Base-by-base conservation (phyloP, 371 early-diverging fungal species). In the Mucor velutinosus region DNA sequence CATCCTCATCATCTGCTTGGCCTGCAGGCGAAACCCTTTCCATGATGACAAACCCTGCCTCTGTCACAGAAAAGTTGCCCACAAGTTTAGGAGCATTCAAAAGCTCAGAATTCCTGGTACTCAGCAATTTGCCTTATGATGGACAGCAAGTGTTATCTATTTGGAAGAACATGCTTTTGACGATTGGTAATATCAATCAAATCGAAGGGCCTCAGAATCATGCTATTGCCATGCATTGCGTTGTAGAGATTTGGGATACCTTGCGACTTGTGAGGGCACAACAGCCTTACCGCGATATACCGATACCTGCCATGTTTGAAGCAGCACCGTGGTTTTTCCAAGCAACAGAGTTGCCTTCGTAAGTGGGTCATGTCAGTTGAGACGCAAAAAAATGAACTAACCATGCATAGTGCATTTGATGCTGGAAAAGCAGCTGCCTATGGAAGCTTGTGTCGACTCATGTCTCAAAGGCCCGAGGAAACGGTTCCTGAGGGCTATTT, bases 151-250 rank as follows among this genome's bases (percentile, higher is more conserved):
- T 82, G 4, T 72, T 85, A 1, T 67, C 65, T 21, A 61, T 86
- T 6, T 93, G 92, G 92, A 92, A 89, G 61, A 91, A 90, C 51
- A 78, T 91, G 76, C 67, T 93, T 17, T 86, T 89, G 69, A 67
- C 81, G n/a, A 60, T 90, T n/a, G 94, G 94, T 4, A 84, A 91
- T 64, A 59, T 90, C 15, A 91, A 91, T 66, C 69, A 78, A 15
- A 87, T 93, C 25, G 68, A 85, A 72, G 75, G 72, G 29, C 87
- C 90, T 17, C 76, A 81, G 33, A 87, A 87, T 27, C 86, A 93
- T 72, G 83, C 86, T 0, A 88, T 89, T n/a, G 91, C 91, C 7
- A 87, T 93, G 66, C 72, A 77, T 3, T 92, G 92, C 64, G 67
- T 92, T 6, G 87, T 90, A 5, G 82, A 89, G 21, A 82, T 92